Base-by-base conservation (phyloP, 768 basidiomycete species). In the Suillus subluteus region DNA sequence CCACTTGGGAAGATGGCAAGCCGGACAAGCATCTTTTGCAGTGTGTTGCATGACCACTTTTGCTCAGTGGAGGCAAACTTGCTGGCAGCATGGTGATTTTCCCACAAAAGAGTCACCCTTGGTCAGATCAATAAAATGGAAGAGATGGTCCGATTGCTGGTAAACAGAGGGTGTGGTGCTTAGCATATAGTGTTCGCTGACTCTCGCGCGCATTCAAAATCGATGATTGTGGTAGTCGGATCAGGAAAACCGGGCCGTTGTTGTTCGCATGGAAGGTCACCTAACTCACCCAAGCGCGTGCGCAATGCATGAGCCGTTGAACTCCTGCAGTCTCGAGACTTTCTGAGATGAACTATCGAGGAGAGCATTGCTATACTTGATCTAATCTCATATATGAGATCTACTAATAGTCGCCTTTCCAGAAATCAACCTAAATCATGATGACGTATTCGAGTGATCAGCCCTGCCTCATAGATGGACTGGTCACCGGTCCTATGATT, bases 1-100 rank as follows among this genome's bases (percentile, higher is more conserved):
- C 87, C 56, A 86, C 85, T 70, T 91, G 89, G 32, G 87, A 85
- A 8, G 81, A 80, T 1, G 94, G 94, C 12, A 98, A 81, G 23
- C 88, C 91, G 23, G 82, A 80, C 26, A 96, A 76, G 74, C 91
- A 94, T 62, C 92, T 83, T 64, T 82, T 83, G 66, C 85, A 88
- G 73, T 93, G 92, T 15, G 80, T 77, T 56, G 85, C 86, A 73
- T 95, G 94, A 11, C 84, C 84, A 23, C 78, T 73, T 12, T 82
- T 82, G 30, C 78, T 74, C 44, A 90, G 69, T 6, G 70, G 69
- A 41, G 71, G 69, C 3, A 75, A 62, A 41, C 23, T 41, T 41
- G 58, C 26, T 12, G 26, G 58, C 26, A 30, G 11, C 58, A 61
- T 61, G 18, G 16, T 16, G 37, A 59, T 18, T n/a, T 56, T 54